Evolutionary conservation across 139 green algal genomes (phyloP).

Genomic region (Tetraselmis striata): DNA sequence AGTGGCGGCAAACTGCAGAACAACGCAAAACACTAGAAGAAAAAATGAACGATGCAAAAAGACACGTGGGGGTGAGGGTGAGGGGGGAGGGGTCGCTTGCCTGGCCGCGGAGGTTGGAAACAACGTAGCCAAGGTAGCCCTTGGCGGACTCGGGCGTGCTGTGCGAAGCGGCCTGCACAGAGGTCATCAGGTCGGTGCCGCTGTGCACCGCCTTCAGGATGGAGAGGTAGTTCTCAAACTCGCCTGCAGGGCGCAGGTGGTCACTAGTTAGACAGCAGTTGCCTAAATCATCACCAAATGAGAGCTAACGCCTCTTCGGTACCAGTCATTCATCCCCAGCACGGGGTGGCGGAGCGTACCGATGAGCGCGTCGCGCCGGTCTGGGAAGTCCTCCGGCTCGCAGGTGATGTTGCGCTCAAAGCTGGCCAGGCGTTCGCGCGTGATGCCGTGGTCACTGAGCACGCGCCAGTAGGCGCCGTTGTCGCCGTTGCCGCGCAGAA

Average conservation of each 20-base stretch:
- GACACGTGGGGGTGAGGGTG: too few relatives aligned
- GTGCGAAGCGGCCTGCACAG: conserved; percentile 38
- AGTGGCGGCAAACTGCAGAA: too few relatives aligned
- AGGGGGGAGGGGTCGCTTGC: too few relatives aligned
- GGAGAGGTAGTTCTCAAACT: conserved; percentile 90
- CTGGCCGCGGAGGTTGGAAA: conserved; percentile 48
- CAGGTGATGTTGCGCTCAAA: conserved; percentile 86
- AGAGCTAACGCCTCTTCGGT: too few relatives aligned
- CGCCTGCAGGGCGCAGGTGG: conserved; percentile 30
- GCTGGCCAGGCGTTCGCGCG: conserved; percentile 72
- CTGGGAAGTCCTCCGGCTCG: conserved; percentile 75
- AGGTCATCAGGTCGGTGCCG: conserved; percentile 72
- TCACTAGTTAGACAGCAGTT: too few relatives aligned
- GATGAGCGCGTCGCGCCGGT: conserved; percentile 82
- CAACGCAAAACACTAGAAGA: too few relatives aligned
- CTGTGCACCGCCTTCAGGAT: conserved; percentile 90
- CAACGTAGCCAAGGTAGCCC: conserved; percentile 77
- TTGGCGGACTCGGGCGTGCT: conserved; percentile 50
- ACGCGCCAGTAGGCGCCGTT: conserved; percentile 78
- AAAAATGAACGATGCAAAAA: too few relatives aligned
- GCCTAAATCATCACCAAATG: too few relatives aligned
- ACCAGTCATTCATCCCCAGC: too few relatives aligned
- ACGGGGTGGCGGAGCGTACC: neutral
- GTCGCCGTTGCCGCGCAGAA: conserved; percentile 75
- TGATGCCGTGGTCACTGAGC: conserved; percentile 81